These are phyloP conservation scores for Aureobasidium vineae DNA, from an alignment of 2,329 filamentous ascomycete species.

Conservation along the genomic window DNA sequence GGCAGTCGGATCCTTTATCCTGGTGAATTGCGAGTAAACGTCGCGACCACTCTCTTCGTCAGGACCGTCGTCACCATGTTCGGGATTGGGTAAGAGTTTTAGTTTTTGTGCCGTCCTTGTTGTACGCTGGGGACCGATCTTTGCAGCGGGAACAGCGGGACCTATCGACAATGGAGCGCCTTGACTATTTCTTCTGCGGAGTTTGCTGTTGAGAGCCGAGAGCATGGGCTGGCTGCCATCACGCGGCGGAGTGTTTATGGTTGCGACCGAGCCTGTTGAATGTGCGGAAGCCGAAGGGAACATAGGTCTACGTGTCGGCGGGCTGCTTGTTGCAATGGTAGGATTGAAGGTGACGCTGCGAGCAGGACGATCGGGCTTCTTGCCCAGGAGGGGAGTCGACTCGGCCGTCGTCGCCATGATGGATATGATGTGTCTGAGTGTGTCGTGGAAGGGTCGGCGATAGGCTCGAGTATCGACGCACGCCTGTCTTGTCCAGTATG, in stretches of 20 bases:
- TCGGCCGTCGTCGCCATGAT: slow-evolving; percentile 28
- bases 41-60: slow-evolving; percentile 93
- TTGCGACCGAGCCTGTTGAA: slow-evolving; percentile 35
- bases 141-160: slow-evolving; percentile 52
- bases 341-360: slow-evolving; percentile 77
- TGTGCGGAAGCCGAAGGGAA: slow-evolving; percentile 38
- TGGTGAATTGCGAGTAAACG: slow-evolving; percentile 95
- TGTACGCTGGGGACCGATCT: slow-evolving; percentile 91
- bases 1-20: slow-evolving; percentile 95
- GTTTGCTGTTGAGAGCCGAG: slow-evolving; percentile 79
- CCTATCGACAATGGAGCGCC: slow-evolving; percentile 55
- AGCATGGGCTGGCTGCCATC: slow-evolving; percentile 60
- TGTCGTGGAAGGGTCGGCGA: neutral
- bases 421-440: neutral
- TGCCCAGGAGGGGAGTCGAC: slow-evolving; percentile 25
- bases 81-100: slow-evolving; percentile 91
- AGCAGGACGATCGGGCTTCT: slow-evolving; percentile 41
- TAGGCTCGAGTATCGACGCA: neutral
- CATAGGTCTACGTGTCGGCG: slow-evolving; percentile 38
- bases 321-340: slow-evolving; percentile 50
- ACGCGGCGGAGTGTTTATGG: slow-evolving; percentile 42
- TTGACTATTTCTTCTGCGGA: slow-evolving; percentile 82
- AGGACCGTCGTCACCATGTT: slow-evolving; percentile 68
- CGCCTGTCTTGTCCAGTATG: neutral
- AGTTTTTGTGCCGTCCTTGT: slow-evolving; percentile 96